phyloP scores from a whole-genome alignment of 2,329 filamentous ascomycete genomes.

The Penicillium sp. region DNA sequence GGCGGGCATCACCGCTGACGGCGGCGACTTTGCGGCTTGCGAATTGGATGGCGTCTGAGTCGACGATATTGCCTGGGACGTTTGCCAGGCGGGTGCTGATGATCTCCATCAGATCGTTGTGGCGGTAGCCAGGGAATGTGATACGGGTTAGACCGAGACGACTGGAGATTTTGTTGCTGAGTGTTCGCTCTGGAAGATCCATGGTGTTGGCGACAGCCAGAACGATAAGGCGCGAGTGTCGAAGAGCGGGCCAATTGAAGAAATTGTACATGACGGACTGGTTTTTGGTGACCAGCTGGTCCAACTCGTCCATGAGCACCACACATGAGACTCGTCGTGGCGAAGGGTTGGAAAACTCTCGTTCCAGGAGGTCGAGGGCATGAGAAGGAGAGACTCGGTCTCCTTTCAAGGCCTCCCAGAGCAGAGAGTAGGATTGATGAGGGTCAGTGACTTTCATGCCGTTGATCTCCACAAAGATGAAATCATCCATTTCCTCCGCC shows the following conservation, averaged over 20 bases:
- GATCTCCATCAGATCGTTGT: slow-evolving; percentile 95
- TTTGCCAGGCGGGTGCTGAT: slow-evolving; percentile 90
- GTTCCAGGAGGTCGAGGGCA: slow-evolving; percentile 82
- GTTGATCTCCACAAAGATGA: slow-evolving; percentile 99
- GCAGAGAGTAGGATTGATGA: slow-evolving; percentile 87
- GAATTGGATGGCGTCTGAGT: slow-evolving; percentile 91
- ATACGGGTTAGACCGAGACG: slow-evolving; percentile 85
- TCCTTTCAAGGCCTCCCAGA: slow-evolving; percentile 94
- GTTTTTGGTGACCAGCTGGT: slow-evolving; percentile 95
- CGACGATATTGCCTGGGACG: slow-evolving; percentile 83
- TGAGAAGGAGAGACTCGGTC: slow-evolving; percentile 89
- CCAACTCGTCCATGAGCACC: slow-evolving; percentile 96
- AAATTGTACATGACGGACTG: slow-evolving; percentile 99
- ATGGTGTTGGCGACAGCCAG: slow-evolving; percentile 98
- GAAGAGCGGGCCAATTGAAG: slow-evolving; percentile 95
- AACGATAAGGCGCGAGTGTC: slow-evolving; percentile 89
- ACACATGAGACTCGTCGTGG: slow-evolving; percentile 91
- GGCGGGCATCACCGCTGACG: slow-evolving; percentile 86
- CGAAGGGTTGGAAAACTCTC: slow-evolving; percentile 87
- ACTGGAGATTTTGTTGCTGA: slow-evolving; percentile 98
- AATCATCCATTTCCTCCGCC: slow-evolving; percentile 91
- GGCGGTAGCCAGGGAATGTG: slow-evolving; percentile 94
- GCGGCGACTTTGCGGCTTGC: slow-evolving; percentile 94
- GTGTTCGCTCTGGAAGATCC: slow-evolving; percentile 90
- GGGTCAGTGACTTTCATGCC: slow-evolving; percentile 99